These are phyloP conservation scores for Globisporangium acanthophoron DNA, from an alignment of 352 stramenopile genomes.

Conservation along the genomic window DNA sequence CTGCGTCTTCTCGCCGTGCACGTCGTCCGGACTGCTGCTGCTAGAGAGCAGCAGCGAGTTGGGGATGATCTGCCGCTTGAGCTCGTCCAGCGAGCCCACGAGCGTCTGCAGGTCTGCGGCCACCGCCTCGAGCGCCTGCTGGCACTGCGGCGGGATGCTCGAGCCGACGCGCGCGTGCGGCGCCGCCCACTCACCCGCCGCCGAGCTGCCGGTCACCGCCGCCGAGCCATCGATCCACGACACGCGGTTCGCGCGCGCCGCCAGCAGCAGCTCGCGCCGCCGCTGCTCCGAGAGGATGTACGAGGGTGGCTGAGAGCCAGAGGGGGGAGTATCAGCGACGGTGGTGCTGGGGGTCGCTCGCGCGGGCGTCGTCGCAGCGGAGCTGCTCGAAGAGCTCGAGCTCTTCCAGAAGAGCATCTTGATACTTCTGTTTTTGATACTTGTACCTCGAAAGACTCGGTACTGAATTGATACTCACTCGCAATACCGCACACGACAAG, in stretches of 20 bases:
- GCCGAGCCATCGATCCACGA: constrained; percentile 62
- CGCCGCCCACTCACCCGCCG: background rate
- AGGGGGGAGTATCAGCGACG: background rate
- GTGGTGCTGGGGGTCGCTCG: background rate
- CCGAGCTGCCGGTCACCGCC: too few relatives aligned
- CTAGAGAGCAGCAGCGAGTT: constrained; percentile 5
- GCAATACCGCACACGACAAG: background rate
- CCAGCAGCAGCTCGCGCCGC: constrained; percentile 61
- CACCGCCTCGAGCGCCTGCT: constrained; percentile 41
- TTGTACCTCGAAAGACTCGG: too few relatives aligned
- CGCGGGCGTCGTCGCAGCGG: constrained; percentile 5
- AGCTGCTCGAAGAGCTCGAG: constrained; percentile 12
- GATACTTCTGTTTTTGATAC: background rate
- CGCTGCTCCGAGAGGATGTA: constrained; percentile 67
- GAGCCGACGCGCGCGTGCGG: constrained; percentile 1
- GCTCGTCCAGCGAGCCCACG: constrained; percentile 28
- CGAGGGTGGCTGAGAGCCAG: constrained; percentile 6
- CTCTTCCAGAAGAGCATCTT: constrained; percentile 45
- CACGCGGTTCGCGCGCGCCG: constrained; percentile 58
- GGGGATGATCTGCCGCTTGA: constrained; percentile 37
- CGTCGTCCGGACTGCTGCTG: background rate
- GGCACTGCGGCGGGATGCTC: constrained; percentile 23
- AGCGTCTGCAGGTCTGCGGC: constrained; percentile 28
- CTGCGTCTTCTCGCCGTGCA: background rate
- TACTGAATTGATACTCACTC: background rate